Base-by-base conservation (phyloP, 148 eudicot species). In the Mesembryanthemum crystallinum region DNA sequence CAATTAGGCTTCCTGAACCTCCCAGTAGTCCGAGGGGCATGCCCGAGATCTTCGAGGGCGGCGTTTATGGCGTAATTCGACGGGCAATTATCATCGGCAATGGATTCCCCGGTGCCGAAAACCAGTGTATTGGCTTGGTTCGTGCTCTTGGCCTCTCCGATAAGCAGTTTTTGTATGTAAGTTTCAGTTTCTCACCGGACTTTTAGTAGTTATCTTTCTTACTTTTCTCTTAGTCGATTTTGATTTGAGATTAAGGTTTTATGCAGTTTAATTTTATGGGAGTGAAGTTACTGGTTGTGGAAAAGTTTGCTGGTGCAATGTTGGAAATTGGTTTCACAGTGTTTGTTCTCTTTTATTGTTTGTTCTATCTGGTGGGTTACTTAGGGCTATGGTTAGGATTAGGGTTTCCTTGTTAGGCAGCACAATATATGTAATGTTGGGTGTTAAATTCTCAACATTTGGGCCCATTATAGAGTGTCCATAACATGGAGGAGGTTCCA, bases 1-100 rank as follows among this genome's bases (percentile, higher is more conserved):
- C 97, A 49, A 95, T 95, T 57, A 86, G 83, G 83, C 94, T 95
- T 23, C 98, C 98, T 67, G 97, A 92, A 64, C 98, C 98, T 8
- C 91, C 98, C 42, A 77, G 83, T 23, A 89, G 95, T 78, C 92
- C 98, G 13, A 77, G 88, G 52, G 88, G 89, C 69, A 83, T 88
- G 79, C 92, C 94, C 24, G 97, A 92, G 61, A 92, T 92, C 69
- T 95, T 95, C 58, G 91, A 90, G 75, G 97, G 91, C 47, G 98
- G 92, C 18, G 89, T 92, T 32, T 86, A 86, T 62, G 94, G 97
- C 62, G 98, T 89, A 20, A 69, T 95, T 47, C 77, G 96, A 21
- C 94, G 98, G 25, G 98, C 95, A 17, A 87, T 95, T 72, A 69
- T 95, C 23, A 90, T 95, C 64, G 97, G 98, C 0, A 95, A 92